These are phyloP conservation scores for Suhomyces sp. DNA, from an alignment of 805 yeast species.

Conservation along the genomic window DNA sequence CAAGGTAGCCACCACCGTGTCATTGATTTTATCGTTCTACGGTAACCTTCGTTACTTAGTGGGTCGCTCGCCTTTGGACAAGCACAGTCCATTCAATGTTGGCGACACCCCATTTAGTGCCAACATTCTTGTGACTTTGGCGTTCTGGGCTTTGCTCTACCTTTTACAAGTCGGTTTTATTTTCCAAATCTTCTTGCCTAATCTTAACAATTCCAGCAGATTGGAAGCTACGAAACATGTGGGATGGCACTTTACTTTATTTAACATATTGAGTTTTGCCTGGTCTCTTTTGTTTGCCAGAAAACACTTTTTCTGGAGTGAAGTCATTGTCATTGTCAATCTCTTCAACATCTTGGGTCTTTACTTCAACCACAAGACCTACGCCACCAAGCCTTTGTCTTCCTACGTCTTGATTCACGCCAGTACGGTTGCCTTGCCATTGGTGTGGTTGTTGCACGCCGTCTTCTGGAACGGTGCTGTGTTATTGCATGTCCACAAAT, in stretches of 20 bases:
- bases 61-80: conserved; percentile 49
- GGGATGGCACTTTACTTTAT: conserved; percentile 60
- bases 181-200: conserved; percentile 41
- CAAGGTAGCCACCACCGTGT: conserved; percentile 46
- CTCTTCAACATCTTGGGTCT: conserved; percentile 55
- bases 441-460: conserved; percentile 70
- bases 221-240: conserved; percentile 36
- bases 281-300: conserved; percentile 65
- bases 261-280: conserved; percentile 55
- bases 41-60: conserved; percentile 56
- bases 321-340: conserved; percentile 56
- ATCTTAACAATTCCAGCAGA: conserved; percentile 15
- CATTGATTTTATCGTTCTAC: conserved; percentile 54
- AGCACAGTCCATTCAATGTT: conserved; percentile 48
- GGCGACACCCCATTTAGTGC: conserved; percentile 72
- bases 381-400: conserved; percentile 47
- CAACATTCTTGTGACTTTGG: conserved; percentile 43
- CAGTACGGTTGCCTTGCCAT: conserved; percentile 65
- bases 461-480: conserved; percentile 87
- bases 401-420: conserved; percentile 61
- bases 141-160: conserved; percentile 58
- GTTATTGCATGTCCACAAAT: conserved; percentile 55
- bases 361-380: conserved; percentile 60
- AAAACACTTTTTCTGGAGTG: conserved; percentile 57
- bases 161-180: conserved; percentile 53